Percentiles rank a stretch among this genome's conserved stretches.
phyloP scores from a whole-genome alignment of 2,329 filamentous ascomycete species.

The Penicillium thymicola region DNA sequence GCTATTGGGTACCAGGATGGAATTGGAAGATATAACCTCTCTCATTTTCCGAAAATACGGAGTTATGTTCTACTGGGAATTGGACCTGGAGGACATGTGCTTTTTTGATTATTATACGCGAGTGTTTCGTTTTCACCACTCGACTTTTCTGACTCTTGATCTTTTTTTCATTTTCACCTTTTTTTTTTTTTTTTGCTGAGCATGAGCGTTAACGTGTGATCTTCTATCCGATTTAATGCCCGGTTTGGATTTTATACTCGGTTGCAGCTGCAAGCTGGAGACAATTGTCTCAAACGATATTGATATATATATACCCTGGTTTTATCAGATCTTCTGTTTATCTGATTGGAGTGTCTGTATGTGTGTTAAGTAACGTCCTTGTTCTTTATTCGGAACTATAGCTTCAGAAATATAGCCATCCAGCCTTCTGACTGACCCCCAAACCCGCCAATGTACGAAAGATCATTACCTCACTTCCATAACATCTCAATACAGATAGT shows the following conservation, averaged over 20 bases:
- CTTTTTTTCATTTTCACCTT: background rate
- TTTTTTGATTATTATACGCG: background rate
- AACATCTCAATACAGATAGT: constrained; percentile 5
- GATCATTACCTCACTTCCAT: background rate
- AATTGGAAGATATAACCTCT: background rate
- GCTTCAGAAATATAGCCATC: background rate
- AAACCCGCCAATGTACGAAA: background rate
- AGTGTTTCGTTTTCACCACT: background rate
- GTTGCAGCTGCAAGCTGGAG: constrained; percentile 1
- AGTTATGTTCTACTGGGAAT: background rate
- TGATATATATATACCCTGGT: constrained; percentile 18
- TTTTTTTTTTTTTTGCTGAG: constrained; percentile 4
- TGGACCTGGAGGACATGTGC: background rate
- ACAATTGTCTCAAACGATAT: constrained; percentile 5
- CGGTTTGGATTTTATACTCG: background rate
- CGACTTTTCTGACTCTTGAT: constrained; percentile 3
- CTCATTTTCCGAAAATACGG: background rate
- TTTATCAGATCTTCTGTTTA: constrained; percentile 3
- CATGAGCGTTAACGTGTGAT: constrained; percentile 16
- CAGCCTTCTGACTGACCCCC: background rate
- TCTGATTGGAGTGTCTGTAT: constrained; percentile 6
- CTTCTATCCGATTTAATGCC: background rate
- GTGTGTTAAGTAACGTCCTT: background rate
- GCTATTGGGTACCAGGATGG: constrained; percentile 3
- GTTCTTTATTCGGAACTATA: background rate